These are phyloP conservation scores for Aspergillus asperescens DNA, from an alignment of 495 filamentous ascomycete genomes.

Conservation along the genomic window DNA sequence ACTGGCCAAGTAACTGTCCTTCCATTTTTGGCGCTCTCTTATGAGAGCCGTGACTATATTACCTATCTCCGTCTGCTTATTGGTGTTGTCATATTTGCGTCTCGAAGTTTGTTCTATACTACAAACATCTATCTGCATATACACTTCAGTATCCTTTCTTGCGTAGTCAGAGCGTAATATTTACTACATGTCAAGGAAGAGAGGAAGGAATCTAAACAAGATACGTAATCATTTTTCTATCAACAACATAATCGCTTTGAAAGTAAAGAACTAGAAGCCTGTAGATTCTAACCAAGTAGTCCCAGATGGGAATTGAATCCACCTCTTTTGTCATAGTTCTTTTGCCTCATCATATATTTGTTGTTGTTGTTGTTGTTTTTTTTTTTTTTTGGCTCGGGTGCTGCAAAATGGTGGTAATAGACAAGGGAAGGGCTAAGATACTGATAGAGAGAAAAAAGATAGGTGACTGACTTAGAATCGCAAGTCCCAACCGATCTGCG, in stretches of 20 bases:
- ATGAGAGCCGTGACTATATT: background rate
- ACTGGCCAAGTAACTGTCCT: no score
- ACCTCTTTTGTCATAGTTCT: no score
- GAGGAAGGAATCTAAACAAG: background rate
- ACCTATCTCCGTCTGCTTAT: no score
- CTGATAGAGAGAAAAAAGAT: background rate
- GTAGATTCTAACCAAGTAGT: background rate
- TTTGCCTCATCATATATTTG: no score
- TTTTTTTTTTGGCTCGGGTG: background rate
- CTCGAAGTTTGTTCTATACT: background rate
- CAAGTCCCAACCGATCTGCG: slow-evolving; percentile 93
- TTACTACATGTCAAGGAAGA: no score
- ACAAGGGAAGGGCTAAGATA: background rate
- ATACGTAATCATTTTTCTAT: background rate
- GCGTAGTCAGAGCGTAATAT: no score
- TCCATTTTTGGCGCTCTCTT: no score
- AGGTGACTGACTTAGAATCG: slow-evolving; percentile 49
- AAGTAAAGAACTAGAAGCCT: background rate
- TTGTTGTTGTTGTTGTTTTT: background rate
- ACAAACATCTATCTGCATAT: no score
- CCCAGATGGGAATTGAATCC: background rate
- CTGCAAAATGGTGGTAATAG: background rate
- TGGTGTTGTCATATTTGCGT: no score
- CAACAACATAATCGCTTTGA: background rate
- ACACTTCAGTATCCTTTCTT: no score